Base-by-base conservation (phyloP, 2,329 filamentous ascomycete genomes). In the Penicillium sp. region DNA sequence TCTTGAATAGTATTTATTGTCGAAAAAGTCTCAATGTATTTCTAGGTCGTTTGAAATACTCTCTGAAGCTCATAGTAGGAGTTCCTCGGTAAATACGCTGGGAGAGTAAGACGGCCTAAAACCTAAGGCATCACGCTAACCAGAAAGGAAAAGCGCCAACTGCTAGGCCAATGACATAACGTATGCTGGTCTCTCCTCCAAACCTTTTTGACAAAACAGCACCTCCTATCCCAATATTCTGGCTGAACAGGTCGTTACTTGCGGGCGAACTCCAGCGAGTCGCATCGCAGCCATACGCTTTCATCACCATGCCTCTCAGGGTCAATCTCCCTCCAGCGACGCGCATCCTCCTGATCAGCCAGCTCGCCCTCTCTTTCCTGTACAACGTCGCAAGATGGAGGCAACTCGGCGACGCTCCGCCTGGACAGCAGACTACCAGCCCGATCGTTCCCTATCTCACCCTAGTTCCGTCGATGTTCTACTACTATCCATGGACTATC, bases 271-370 rank as follows among this genome's bases (percentile, higher is more conserved):
- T 38, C 30, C 38, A 46, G 5, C 20, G 51, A 46, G 46, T 58
- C 56, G 56, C 50, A 38, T 57, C 45, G 56, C 55, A 46, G 11
- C 16, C 30, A 21, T 5, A 42, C 26, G 20, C 18, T 40, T 49
- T 40, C 30, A 23, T 74, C 70, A 88, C 66, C 61, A 84, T 96
- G 91, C 83, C 89, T 66, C 82, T 87, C 54, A 87, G 93, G 79
- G 82, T 97, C 76, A 97, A 95, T 69, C 87, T 97, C 61, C 94
- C 94, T 59, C 93, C 94, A 28, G 84, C 96, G 64, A 97, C 94
- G 48, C 88, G 94, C 62, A 85, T 84, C 65, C 81, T 93, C 56
- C 86, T 99, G 65, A 83, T 89, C 68, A 81, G 82, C 59, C 82
- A 96, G 58, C 73, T 91, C 62, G 77, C 85, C 61, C 86, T 96